Evolutionary conservation across 139 green algal species (phyloP).

Genomic region (Coelastrella sp.): DNA sequence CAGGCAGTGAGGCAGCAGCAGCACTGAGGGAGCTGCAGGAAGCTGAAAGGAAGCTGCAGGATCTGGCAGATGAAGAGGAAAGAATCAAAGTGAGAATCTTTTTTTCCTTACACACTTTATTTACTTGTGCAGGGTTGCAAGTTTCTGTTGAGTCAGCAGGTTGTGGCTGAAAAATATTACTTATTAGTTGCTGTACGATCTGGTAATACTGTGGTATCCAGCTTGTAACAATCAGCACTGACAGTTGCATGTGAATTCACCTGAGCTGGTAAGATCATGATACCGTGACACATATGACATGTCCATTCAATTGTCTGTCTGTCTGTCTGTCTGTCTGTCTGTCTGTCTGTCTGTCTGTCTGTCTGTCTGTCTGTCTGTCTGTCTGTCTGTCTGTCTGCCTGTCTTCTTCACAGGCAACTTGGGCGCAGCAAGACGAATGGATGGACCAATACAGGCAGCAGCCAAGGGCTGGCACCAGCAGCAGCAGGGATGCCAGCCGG

Average conservation of each 20-base stretch:
- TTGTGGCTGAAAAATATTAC: too few species aligned
- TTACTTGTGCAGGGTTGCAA: not conserved
- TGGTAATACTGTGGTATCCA: too few species aligned
- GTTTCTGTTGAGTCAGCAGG: too few species aligned
- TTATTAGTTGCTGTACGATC: too few species aligned
- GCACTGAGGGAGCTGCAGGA: not conserved
- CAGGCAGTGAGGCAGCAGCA: not conserved
- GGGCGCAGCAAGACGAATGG: slow-evolving; percentile 43
- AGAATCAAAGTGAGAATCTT: not conserved
- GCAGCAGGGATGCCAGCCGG: not conserved
- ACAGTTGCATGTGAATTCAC: too few species aligned
- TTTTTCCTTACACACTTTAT: not conserved
- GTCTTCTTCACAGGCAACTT: not conserved
- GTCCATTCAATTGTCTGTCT: not conserved
- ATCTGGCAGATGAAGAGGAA: slow-evolving; percentile 5
- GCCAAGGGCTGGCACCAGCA: not conserved
- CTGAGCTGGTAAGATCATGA: too few species aligned
- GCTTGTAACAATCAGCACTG: too few species aligned
- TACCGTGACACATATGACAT: too few species aligned
- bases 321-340: not conserved
- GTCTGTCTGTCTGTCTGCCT: not conserved
- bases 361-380: not conserved
- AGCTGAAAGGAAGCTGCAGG: slow-evolving; percentile 11
- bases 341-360: not conserved
- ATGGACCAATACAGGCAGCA: slow-evolving; percentile 39